Base-by-base conservation (phyloP, 2,329 filamentous ascomycete genomes). In the Ceratocystis eucalypticola region DNA sequence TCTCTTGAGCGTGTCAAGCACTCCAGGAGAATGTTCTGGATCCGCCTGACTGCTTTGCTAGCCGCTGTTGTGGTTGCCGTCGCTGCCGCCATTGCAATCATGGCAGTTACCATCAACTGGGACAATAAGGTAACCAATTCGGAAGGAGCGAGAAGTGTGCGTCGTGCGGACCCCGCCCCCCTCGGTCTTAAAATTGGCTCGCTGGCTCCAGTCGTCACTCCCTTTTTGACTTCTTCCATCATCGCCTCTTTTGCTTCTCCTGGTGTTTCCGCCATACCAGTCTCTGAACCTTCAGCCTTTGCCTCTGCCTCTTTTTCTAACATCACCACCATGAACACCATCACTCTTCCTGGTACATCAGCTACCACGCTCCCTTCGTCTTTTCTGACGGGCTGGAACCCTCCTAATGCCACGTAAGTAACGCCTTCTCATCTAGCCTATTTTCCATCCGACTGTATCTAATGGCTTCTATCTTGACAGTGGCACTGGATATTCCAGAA, bases 271-370 rank as follows among this genome's bases (percentile, higher is more conserved):
- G 41, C 25, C 59, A 28, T 28, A 10, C 12, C 10, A 57, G 41
- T 20, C 20, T 45, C 30, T 17, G 8, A 17, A 45, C 50, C 41
- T 5, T 37, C 64, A 22, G 33, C 61, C n/a, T 45, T 65, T 65
- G 46, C 53, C n/a, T 46, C 46, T 61, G 59, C 53, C 1, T 25
- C n/a, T 10, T 61, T 64, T 45, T 50, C 55, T 5, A 50, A 61
- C 48, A 65, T 41, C 55, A 65, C 66, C 44, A 68, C 61, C 10
- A 69, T 65, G 48, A 67, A 62, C 22, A 59, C 46, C 46, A 44
- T 68, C 45, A 64, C 61, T 45, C 64, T 67, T 30, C 50, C 46
- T 41, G 62, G 67, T 30, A 67, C 67, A 20, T 65, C 59, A 8
- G 59, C 59, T 57, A 45, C 65, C 22, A 63, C 67, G 5, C 33